Base-by-base conservation (phyloP, 208 protist species). In the Trypanosoma rangeli region DNA sequence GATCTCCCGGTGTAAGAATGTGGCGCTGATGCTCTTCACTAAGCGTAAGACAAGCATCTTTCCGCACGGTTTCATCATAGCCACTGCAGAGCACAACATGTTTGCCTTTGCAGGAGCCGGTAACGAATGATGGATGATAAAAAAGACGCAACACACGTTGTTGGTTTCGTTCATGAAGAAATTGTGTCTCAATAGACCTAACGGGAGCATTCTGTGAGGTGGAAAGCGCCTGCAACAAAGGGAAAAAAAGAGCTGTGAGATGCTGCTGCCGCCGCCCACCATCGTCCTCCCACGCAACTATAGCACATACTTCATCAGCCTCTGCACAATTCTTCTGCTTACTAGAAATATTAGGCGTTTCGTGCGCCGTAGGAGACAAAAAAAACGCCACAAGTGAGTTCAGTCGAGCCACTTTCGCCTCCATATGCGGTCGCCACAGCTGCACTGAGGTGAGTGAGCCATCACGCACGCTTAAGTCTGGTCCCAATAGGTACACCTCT, bases 401-500 rank as follows among this genome's bases (percentile, higher is more conserved):
- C 2, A 70, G 42, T 4, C 57, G 68, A 26, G 46, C 29, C 10
- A 18, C 3, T 15, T 61, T 59, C 52, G 12, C 49, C 48, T 26
- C 59, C 33, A 20, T 53, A 48, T 74, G 60, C 3, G 78, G 72
- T 0, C 75, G 70, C 87, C 83, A 93, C 12, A 90, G 60, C 15
- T 58, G 71, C 22, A 80, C 72, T 0, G 87, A 85, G 56, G 78
- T 33, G 50, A 93, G 72, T 7, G 70, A 44, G n/a, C 80, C 78
- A 33, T 80, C 73, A 39, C 63, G 52, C 9, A 53, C 57, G 24
- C 26, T 57, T 13, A 89, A 48, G 64, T 94, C 61, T 0, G 89
- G 89, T 16, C 89, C 86, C 20, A 92, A 57, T 9, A 94, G 18
- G 59, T 86, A 70, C 20, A 94, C 78, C n/a, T 65, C 87, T 42